These are phyloP conservation scores for Arabidopsis thaliana DNA, from an alignment of 345 rosid species.

Conservation along the genomic window TAIR10.1 NC_003070.9:1700501-1701000, in stretches of 20 bases:
- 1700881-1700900: constrained; percentile 28
- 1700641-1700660: constrained; percentile 76
- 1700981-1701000: neutral
- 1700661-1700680: constrained; percentile 91
- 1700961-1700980: neutral
- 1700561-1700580: constrained; percentile 64
- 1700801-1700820: constrained; percentile 7
- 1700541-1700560: constrained; percentile 70
- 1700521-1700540: constrained; percentile 91
- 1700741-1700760: constrained; percentile 45
- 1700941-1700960: neutral
- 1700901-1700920: constrained; percentile 23
- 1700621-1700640: constrained; percentile 74
- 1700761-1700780: constrained; percentile 59
- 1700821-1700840: neutral
- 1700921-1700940: constrained; percentile 1
- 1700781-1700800: constrained; percentile 25
- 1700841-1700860: neutral
- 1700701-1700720: constrained; percentile 39
- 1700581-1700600: constrained; percentile 69
- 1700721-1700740: constrained; percentile 43
- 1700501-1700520: constrained; percentile 78
- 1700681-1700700: constrained; percentile 45
- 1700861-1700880: constrained; percentile 13
- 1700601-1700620: constrained; percentile 73